Base-by-base conservation (phyloP, 1,139 yeast genomes). In the Hansenula lynferdii region DNA sequence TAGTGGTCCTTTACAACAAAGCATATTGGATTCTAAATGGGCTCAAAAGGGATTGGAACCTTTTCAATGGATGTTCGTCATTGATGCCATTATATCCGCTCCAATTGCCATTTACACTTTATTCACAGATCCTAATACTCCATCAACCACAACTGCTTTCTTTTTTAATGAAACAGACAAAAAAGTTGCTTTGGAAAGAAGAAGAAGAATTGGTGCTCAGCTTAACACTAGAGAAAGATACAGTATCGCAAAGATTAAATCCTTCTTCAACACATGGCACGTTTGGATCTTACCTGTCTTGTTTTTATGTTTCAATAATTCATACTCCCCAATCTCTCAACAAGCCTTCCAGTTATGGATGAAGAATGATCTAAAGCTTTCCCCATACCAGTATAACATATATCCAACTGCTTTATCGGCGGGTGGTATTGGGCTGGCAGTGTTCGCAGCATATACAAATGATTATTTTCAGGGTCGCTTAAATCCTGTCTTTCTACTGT, bases 61-160 rank as follows among this genome's bases (percentile, higher is more conserved):
- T 2, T 74, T 75, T 65, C 66, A 69, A 47, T 70, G 76, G 74
- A 62, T 71, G 44, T 74, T 72, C 41, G 61, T 74, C 14, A 61
- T 73, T 41, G 77, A 74, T 47, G 78, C 77, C 2, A 52, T 70
- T 15, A 62, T 75, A 35, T 66, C 77, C 4, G 57, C 71, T 17
- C 77, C 77, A 0, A 57, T 70, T 17, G 75, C 69, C 2, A 37
- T 69, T 15, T 69, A 64, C 43, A 65, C 70, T 18, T 57, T 67
- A 60, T 22, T 59, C 18, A 67, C 58, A n/a, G 62, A 63, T 38
- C 72, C 72, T 4, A 65, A 65, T 45, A 63, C 69, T 3, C 72
- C 72, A 1, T 45, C 60, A 6, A 62, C 67, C 8, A 62, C 65
- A 10, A 56, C 53, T 18, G 61, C 65, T 12, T 63, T 62, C 56